These are phyloP conservation scores for Colletotrichum tabaci DNA, from an alignment of 2,329 filamentous ascomycete genomes.

Conservation along the genomic window DNA sequence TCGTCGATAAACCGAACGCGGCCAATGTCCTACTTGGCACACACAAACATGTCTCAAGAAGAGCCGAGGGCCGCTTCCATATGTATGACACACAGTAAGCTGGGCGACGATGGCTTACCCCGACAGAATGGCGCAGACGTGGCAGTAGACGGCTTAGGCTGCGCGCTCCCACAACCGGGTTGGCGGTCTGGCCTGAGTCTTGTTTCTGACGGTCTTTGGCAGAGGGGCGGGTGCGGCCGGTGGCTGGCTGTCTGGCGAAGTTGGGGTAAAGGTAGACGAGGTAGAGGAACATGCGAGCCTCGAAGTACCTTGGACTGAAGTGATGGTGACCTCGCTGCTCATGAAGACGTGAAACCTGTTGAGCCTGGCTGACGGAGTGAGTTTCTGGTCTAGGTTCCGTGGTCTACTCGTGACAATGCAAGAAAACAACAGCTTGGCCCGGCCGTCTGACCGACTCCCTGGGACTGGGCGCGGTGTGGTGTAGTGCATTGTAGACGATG, in stretches of 20 bases:
- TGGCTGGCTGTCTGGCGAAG: conserved; percentile 11
- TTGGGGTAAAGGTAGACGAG: conserved; percentile 25
- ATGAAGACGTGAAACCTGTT: conserved; percentile 18
- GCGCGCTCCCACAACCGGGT: not conserved
- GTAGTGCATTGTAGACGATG: too few relatives aligned
- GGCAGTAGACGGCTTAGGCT: conserved; percentile 6
- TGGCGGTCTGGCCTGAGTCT: not conserved
- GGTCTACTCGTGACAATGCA: not conserved
- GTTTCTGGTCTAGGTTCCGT: not conserved
- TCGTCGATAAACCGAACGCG: not conserved
- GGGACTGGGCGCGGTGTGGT: not conserved
- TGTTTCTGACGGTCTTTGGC: conserved; percentile 20
- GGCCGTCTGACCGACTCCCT: not conserved
- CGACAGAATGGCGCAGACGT: not conserved
- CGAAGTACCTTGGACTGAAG: not conserved
- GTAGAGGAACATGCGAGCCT: conserved; percentile 25
- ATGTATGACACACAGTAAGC: not conserved
- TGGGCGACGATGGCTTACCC: not conserved
- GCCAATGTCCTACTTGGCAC: not conserved
- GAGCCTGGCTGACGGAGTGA: conserved; percentile 10
- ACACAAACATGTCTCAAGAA: not conserved
- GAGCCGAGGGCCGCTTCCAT: not conserved
- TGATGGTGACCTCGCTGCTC: not conserved
- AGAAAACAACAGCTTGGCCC: not conserved
- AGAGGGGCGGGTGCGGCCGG: conserved; percentile 15